Evolutionary conservation across 2,329 filamentous ascomycete genomes (phyloP), one percentile per base, ranked within the genome.

Genomic region (Colletotrichum phormii): DNA sequence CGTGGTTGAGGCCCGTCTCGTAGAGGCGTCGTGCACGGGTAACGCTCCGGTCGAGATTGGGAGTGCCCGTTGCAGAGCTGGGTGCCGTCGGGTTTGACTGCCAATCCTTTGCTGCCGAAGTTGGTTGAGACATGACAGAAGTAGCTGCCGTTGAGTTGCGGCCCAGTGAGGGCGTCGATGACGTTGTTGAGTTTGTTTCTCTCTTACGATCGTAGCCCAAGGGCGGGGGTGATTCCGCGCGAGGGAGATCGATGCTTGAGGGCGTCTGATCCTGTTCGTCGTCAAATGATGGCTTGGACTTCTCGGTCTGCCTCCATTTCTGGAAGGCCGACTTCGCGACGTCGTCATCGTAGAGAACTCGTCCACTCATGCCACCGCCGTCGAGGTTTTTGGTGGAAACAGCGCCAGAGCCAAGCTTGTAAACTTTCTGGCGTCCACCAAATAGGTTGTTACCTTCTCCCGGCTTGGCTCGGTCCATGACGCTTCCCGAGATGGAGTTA

Each of bases 401-500:
- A 24, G 82, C 81, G 31, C 87, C 87, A 4, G 85, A 86, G 0
- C 93, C 88, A 75, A 98, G 94, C 81, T 95, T 95, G 82, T 97
- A 98, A 49, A 98, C 92, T 84, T 98, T 98, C 81, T 98, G 97
- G 57, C 97, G 91, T 18, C 97, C 97, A 70, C 97, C 97, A 82
- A 99, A 99, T 69, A 99, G 83, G 76, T 94, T 93, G 80, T 98
- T 99, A 58, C 96, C 95, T 79, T 98, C 96, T 1, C 90, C 92
- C 0, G 94, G 95, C 77, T 95, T 92, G 8, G 93, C 87, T 64
- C 97, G 89, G 77, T 87, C 92, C 93, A 98, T 96, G n/a, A 98
- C 88, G 81, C 93, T 95, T 1, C 90, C 84, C 11, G 86, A 84
- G 4, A 85, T 84, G 7, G 89, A 90, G 58, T 92, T 91, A 46